A percentile compares a stretch with the other conserved stretches of the same genome.
Evolutionary conservation across 306 rosid species (phyloP).

Genomic region (Vigna reflexopilosa): DNA sequence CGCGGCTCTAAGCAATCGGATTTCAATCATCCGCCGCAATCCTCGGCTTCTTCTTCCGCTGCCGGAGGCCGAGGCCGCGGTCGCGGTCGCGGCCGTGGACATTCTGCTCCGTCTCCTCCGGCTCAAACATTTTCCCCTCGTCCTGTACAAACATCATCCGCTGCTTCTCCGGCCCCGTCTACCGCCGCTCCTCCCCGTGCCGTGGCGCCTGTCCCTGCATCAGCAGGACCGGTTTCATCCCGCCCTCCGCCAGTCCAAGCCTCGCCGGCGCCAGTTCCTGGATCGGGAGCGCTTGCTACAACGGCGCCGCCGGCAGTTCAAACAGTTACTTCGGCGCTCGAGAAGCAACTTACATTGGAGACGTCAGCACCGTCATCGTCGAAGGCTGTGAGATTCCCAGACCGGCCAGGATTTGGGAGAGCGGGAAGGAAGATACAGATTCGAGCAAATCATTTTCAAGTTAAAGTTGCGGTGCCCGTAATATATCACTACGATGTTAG

Average conservation of each 20-base stretch:
- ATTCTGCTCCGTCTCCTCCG: no score
- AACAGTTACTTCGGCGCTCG: background rate
- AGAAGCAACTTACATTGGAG: constrained; percentile 42
- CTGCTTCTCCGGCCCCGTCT: background rate
- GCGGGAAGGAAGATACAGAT: constrained; percentile 42
- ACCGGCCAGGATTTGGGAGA: constrained; percentile 61
- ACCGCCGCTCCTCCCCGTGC: no score
- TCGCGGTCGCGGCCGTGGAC: constrained; percentile 19
- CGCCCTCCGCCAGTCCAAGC: background rate
- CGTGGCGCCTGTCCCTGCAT: no score
- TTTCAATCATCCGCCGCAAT: background rate
- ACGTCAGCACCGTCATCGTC: constrained; percentile 49
- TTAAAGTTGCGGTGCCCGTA: constrained; percentile 47
- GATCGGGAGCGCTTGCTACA: background rate
- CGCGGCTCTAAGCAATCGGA: background rate
- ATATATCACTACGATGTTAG: constrained; percentile 68
- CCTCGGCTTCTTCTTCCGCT: background rate
- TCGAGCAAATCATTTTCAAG: constrained; percentile 70
- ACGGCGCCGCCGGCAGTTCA: background rate
- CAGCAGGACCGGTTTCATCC: background rate
- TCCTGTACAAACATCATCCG: no score
- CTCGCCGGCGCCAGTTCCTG: background rate
- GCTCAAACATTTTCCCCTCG: background rate
- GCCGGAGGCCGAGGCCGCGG: constrained; percentile 35
- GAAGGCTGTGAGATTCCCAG: constrained; percentile 36